Percentiles rank a stretch among this genome's conserved stretches.
Evolutionary conservation across 768 basidiomycete species (phyloP).

Genomic region (Rhizopogon roseolus): DNA sequence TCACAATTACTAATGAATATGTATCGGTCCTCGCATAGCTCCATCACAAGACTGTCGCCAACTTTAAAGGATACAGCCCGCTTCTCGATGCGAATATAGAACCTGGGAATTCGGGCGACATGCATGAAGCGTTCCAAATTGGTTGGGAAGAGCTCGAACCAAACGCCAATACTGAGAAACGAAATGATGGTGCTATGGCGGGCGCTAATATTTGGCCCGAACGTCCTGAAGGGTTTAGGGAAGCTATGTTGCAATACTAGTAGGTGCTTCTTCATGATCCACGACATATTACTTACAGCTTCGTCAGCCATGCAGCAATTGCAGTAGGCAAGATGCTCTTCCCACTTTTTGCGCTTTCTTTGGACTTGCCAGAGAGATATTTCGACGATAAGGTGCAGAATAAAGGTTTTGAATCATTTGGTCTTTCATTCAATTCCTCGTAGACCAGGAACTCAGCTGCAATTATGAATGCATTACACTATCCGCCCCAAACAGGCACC

Average conservation of each 20-base stretch:
- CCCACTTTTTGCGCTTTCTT: slow-evolving; percentile 66
- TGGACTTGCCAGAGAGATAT: slow-evolving; percentile 54
- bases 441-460: slow-evolving; percentile 62
- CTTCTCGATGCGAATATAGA: slow-evolving; percentile 72
- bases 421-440: not conserved
- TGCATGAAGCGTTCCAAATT: slow-evolving; percentile 89
- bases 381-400: slow-evolving; percentile 60
- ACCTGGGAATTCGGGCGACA: slow-evolving; percentile 66
- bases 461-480: slow-evolving; percentile 64
- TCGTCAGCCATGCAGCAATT: slow-evolving; percentile 45
- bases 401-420: too few relatives aligned
- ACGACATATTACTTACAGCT: slow-evolving; percentile 5
- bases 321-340: slow-evolving; percentile 54
- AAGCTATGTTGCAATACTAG: slow-evolving; percentile 63
- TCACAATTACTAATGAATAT: too few relatives aligned
- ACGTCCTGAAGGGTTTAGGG: slow-evolving; percentile 54
- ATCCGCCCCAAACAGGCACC: slow-evolving; percentile 65
- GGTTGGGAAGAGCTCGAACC: slow-evolving; percentile 57
- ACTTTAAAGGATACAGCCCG: slow-evolving; percentile 84
- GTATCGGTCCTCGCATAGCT: not conserved
- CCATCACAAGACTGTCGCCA: slow-evolving; percentile 41
- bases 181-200: slow-evolving; percentile 53
- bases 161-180: slow-evolving; percentile 19
- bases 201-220: slow-evolving; percentile 79
- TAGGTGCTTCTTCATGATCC: slow-evolving; percentile 29